These are phyloP conservation scores for Fusarium caatingaense DNA, from an alignment of 2,329 filamentous ascomycete species.

Conservation along the genomic window DNA sequence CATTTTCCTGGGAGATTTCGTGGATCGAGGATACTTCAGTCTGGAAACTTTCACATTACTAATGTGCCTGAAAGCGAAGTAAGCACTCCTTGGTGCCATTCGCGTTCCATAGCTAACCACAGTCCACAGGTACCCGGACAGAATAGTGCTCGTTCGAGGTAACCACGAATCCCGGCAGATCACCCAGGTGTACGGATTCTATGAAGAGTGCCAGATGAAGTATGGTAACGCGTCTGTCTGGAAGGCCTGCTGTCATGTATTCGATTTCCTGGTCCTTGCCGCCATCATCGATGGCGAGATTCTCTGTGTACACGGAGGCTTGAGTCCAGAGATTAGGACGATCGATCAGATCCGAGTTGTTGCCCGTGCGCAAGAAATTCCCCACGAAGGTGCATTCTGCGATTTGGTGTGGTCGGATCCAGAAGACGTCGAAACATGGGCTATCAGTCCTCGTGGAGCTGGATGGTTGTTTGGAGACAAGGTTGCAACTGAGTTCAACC, in stretches of 20 bases:
- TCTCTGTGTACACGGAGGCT: constrained; percentile 94
- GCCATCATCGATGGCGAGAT: constrained; percentile 99
- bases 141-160: constrained; percentile 94
- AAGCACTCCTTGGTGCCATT: constrained; percentile 36
- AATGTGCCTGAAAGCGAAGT: constrained; percentile 89
- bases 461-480: constrained; percentile 98
- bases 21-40: constrained; percentile 97
- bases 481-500: constrained; percentile 96
- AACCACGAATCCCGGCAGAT: constrained; percentile 99
- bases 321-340: constrained; percentile 91
- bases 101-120: constrained; percentile 36
- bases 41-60: constrained; percentile 97
- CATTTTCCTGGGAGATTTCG: constrained; percentile 85
- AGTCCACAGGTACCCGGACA: constrained; percentile 81
- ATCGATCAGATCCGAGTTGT: constrained; percentile 99
- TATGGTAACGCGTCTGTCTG: constrained; percentile 99
- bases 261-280: constrained; percentile 95
- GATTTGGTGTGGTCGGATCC: constrained; percentile 98
- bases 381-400: constrained; percentile 97
- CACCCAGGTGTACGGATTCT: constrained; percentile 98
- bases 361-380: constrained; percentile 96
- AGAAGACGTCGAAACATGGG: constrained; percentile 97
- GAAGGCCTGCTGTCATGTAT: constrained; percentile 99
- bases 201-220: constrained; percentile 97
- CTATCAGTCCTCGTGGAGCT: constrained; percentile 92